Conservation (phyloP, 345 rosid genomes). For the Citrus inodora region DNA sequence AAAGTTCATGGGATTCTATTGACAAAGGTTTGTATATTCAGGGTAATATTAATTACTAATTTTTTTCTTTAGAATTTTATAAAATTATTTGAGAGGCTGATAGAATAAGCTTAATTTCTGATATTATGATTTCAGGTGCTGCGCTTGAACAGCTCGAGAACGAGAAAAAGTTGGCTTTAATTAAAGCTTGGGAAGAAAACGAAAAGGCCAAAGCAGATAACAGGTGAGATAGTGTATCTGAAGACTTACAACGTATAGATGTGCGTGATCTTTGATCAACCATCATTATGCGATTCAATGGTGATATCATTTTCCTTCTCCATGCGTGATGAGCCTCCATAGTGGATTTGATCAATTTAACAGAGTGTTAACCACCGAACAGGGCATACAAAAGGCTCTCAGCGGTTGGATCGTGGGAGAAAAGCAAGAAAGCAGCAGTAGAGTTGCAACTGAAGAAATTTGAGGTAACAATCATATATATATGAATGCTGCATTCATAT, state of each 20-base stretch:
- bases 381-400: constrained; percentile 63
- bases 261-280: no score
- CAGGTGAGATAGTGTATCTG: constrained; percentile 45
- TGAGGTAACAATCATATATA: constrained; percentile 43
- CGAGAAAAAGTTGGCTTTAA: constrained; percentile 60
- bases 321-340: neutral
- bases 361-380: neutral
- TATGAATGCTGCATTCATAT: no score
- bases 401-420: constrained; percentile 60
- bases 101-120: neutral
- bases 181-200: constrained; percentile 83
- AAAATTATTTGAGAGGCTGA: neutral
- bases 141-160: constrained; percentile 47
- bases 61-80: neutral
- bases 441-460: constrained; percentile 48
- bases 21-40: constrained; percentile 20
- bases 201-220: constrained; percentile 77
- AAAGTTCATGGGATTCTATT: constrained; percentile 11
- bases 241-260: no score
- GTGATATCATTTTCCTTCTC: neutral
- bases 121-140: constrained; percentile 27
- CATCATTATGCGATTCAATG: neutral
- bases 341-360: neutral
- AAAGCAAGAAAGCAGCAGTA: constrained; percentile 44
- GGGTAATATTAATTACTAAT: constrained; percentile 1